These are phyloP conservation scores for Phytophthora boehmeriae DNA, from an alignment of 352 stramenopile genomes.

Conservation along the genomic window DNA sequence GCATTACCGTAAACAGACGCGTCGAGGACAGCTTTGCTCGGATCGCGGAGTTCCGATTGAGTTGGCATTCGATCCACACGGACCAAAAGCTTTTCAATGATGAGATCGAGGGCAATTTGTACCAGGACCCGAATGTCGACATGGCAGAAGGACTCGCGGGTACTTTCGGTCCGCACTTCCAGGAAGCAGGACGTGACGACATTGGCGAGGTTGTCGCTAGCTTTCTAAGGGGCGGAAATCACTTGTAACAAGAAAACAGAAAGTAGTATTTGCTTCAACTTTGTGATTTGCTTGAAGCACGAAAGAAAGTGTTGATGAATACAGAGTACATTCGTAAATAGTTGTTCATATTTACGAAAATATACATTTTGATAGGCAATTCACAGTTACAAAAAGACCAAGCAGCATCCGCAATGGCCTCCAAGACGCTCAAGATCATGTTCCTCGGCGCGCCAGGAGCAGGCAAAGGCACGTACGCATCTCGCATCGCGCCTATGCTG, in stretches of 20 bases:
- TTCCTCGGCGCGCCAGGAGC: slow-evolving; percentile 90
- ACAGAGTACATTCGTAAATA: too few relatives aligned
- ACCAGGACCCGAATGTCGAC: neutral
- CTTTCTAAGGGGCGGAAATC: too few relatives aligned
- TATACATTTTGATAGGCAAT: too few relatives aligned
- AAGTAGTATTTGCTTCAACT: too few relatives aligned
- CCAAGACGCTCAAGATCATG: slow-evolving; percentile 82
- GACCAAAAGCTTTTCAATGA: neutral
- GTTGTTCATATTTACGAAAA: too few relatives aligned
- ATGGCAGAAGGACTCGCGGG: too few relatives aligned
- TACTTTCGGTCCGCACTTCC: too few relatives aligned
- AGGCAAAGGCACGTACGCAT: slow-evolving; percentile 92
- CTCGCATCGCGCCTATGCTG: slow-evolving; percentile 84
- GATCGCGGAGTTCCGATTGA: slow-evolving; percentile 18
- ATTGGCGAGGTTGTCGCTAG: too few relatives aligned
- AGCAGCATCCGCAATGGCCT: slow-evolving; percentile 24
- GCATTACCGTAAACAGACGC: slow-evolving; percentile 7
- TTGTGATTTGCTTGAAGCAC: too few relatives aligned
- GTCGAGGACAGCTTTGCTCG: slow-evolving; percentile 9
- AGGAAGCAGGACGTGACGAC: too few relatives aligned
- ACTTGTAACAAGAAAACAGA: too few relatives aligned
- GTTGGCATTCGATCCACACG: neutral
- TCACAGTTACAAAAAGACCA: neutral
- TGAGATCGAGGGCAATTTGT: neutral
- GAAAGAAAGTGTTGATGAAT: too few relatives aligned